These are phyloP conservation scores for Solanum pennellii DNA, from an alignment of 257 asterid genomes.

Conservation along the genomic window DNA sequence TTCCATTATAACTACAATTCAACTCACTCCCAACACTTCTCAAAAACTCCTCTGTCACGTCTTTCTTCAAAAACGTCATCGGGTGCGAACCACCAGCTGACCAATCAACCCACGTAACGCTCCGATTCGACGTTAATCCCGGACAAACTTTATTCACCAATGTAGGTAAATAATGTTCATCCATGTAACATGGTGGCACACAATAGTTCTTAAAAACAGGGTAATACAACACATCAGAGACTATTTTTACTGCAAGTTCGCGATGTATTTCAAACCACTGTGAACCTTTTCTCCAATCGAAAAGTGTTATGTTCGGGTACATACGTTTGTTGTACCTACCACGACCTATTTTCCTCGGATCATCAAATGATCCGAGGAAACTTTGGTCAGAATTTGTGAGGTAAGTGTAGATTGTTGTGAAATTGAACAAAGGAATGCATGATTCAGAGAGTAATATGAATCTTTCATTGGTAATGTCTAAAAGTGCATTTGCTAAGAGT, in stretches of 20 bases:
- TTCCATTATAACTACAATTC: conserved; percentile 50
- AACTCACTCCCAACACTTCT: conserved; percentile 24
- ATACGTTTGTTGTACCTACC: conserved; percentile 62
- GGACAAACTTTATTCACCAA: conserved; percentile 46
- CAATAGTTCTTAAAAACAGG: conserved; percentile 47
- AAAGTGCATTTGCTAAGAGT: conserved; percentile 62
- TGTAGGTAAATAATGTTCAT: conserved; percentile 77
- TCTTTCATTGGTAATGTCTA: conserved; percentile 58
- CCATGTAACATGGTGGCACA: conserved; percentile 81
- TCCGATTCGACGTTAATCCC: conserved; percentile 36
- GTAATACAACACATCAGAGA: conserved; percentile 41
- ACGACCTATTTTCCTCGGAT: conserved; percentile 47
- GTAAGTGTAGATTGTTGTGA: conserved; percentile 46
- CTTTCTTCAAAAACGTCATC: conserved; percentile 18
- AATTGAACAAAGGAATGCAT: conserved; percentile 70
- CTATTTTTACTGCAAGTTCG: conserved; percentile 35
- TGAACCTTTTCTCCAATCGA: conserved; percentile 72
- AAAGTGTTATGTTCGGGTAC: conserved; percentile 33
- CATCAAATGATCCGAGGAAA: conserved; percentile 45
- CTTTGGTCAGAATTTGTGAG: conserved; percentile 44
- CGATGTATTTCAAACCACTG: conserved; percentile 65
- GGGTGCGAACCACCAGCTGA: conserved; percentile 65
- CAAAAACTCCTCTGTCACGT: conserved; percentile 31
- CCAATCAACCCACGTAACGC: conserved; percentile 77
- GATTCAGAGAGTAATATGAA: conserved; percentile 61